phyloP scores from a whole-genome alignment of 495 filamentous ascomycete species.

The Symbiotaphrina buchneri region DNA sequence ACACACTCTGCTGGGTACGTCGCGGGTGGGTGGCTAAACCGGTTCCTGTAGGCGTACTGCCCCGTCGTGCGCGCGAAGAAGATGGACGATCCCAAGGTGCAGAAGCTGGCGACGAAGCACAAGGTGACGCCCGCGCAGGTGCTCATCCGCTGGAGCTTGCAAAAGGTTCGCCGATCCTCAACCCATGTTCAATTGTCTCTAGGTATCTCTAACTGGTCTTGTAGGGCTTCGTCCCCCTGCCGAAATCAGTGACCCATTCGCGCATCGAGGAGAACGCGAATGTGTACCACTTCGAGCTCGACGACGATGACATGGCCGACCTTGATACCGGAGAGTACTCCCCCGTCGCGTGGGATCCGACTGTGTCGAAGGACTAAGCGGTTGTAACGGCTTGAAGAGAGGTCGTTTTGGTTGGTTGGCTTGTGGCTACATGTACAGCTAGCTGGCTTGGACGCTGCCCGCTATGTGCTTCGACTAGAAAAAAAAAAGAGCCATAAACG shows the following conservation, averaged over 20 bases:
- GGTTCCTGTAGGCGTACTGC: constrained; percentile 34
- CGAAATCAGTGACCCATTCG: constrained; percentile 45
- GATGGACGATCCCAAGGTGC: constrained; percentile 38
- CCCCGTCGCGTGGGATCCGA: constrained; percentile 59
- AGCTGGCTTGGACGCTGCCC: too few species aligned
- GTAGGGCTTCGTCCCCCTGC: constrained; percentile 44
- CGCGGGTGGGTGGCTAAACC: not conserved
- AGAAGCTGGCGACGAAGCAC: constrained; percentile 40
- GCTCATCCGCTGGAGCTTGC: constrained; percentile 68
- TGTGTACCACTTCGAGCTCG: constrained; percentile 66
- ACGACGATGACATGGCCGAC: constrained; percentile 28
- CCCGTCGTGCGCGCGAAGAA: constrained; percentile 48
- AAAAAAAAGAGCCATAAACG: too few species aligned
- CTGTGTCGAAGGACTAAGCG: constrained; percentile 15
- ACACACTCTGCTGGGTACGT: not conserved
- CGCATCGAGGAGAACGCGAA: constrained; percentile 56
- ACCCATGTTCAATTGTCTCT: too few species aligned
- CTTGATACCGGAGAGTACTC: constrained; percentile 32
- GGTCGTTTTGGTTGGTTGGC: too few species aligned
- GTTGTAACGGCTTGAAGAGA: too few species aligned
- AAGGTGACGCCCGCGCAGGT: constrained; percentile 58
- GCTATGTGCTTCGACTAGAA: too few species aligned
- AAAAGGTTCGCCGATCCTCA: constrained; percentile 27
- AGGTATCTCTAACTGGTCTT: too few species aligned
- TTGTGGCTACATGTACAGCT: too few species aligned